These are phyloP conservation scores for Globisporangium heterothallicum DNA, from an alignment of 352 stramenopile genomes.

Conservation along the genomic window DNA sequence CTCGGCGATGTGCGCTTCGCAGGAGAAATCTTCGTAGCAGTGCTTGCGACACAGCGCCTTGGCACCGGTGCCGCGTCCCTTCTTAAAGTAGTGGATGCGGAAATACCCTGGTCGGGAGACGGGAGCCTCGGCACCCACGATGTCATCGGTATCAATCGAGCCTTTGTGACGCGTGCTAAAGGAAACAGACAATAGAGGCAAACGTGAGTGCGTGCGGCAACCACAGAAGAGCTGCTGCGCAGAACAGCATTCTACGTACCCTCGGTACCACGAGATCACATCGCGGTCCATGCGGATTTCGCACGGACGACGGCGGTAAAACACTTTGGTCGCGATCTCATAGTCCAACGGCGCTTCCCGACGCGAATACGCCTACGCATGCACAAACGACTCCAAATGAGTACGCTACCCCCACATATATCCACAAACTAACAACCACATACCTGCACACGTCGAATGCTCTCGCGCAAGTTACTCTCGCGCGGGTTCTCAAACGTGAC, in stretches of 20 bases:
- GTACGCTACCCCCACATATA: no score
- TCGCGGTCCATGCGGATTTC: slow-evolving; percentile 63
- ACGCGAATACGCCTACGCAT: slow-evolving; percentile 58
- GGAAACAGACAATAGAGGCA: not conserved
- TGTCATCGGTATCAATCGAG: slow-evolving; percentile 60
- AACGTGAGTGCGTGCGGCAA: slow-evolving; percentile 1
- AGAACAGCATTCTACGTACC: slow-evolving; percentile 21
- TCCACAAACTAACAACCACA: not conserved
- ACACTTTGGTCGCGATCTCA: slow-evolving; percentile 41
- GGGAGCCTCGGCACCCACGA: slow-evolving; percentile 54
- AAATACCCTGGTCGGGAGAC: slow-evolving; percentile 30
- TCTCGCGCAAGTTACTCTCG: slow-evolving; percentile 61
- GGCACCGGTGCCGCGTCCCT: slow-evolving; percentile 47
- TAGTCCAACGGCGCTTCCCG: slow-evolving; percentile 65
- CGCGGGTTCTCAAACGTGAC: slow-evolving; percentile 66
- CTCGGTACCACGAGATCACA: slow-evolving; percentile 49
- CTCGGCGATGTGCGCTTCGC: slow-evolving; percentile 25
- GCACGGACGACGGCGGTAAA: slow-evolving; percentile 41
- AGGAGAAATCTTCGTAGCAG: slow-evolving; percentile 46
- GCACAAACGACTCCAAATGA: no score
- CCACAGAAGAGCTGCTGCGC: not conserved
- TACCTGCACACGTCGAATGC: slow-evolving; percentile 71
- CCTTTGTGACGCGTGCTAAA: slow-evolving; percentile 37
- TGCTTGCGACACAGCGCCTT: slow-evolving; percentile 57
- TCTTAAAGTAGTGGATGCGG: slow-evolving; percentile 74